Evolutionary conservation across 2,329 filamentous ascomycete species (phyloP).

Genomic region (Calonectria crousiana): DNA sequence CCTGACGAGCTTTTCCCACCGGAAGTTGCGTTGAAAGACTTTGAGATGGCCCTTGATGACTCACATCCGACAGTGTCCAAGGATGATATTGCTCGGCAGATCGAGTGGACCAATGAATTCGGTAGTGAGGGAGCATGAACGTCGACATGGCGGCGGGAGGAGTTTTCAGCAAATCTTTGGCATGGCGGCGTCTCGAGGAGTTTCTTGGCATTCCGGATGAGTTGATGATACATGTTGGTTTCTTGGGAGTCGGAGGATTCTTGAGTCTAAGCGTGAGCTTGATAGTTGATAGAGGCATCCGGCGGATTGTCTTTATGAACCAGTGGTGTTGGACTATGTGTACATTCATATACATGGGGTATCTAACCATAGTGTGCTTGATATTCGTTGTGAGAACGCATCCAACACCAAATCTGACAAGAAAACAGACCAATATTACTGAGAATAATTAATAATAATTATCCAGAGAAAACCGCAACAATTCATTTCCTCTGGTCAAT

Average conservation of each 20-base stretch:
- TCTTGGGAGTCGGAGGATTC: conserved; percentile 27
- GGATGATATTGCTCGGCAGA: conserved; percentile 85
- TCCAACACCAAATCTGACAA: not conserved
- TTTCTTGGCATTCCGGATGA: conserved; percentile 35
- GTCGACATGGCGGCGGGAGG: conserved; percentile 10
- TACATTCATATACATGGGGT: not conserved
- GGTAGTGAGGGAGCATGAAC: conserved; percentile 82
- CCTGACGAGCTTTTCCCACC: conserved; percentile 89
- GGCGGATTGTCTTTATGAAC: conserved; percentile 5
- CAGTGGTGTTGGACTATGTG: conserved; percentile 2
- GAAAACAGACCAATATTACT: not conserved
- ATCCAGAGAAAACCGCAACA: not conserved
- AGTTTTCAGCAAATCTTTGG: conserved; percentile 36
- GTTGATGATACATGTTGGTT: conserved; percentile 31
- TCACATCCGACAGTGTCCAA: conserved; percentile 90
- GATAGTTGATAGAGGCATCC: conserved; percentile 16
- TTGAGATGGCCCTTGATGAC: conserved; percentile 89
- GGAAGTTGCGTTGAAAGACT: conserved; percentile 88
- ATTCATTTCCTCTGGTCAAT: not conserved
- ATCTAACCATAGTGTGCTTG: not conserved
- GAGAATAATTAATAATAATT: not conserved
- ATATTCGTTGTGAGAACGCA: not conserved
- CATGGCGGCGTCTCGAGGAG: conserved; percentile 48
- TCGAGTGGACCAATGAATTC: conserved; percentile 97
- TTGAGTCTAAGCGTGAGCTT: conserved; percentile 24